These are phyloP conservation scores for Fragaria nilgerrensis DNA, from an alignment of 306 rosid species.

Conservation along the genomic window DNA sequence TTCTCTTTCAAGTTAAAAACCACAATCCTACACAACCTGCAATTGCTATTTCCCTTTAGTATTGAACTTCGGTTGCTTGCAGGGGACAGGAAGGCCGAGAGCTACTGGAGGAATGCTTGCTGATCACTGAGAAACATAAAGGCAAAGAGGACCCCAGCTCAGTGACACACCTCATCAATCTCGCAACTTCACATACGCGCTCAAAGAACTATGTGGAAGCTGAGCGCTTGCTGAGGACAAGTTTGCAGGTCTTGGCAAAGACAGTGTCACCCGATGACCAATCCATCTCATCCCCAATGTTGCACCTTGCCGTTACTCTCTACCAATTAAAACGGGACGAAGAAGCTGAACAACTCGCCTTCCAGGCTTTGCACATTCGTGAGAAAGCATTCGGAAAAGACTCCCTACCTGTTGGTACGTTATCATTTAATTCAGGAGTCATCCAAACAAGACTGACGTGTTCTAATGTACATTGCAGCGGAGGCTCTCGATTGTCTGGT, in stretches of 20 bases:
- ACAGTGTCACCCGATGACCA: slow-evolving; percentile 58
- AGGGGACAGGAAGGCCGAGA: slow-evolving; percentile 89
- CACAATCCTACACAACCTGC: background rate
- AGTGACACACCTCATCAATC: slow-evolving; percentile 68
- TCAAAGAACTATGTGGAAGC: slow-evolving; percentile 73
- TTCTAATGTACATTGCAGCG: slow-evolving; percentile 41
- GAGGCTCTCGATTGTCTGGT: slow-evolving; percentile 91
- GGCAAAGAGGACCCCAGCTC: slow-evolving; percentile 78
- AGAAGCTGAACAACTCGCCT: slow-evolving; percentile 81
- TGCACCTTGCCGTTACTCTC: slow-evolving; percentile 84
- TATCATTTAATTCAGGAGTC: background rate
- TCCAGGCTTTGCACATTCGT: slow-evolving; percentile 67
- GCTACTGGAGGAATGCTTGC: slow-evolving; percentile 72
- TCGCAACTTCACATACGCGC: slow-evolving; percentile 73
- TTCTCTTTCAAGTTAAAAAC: slow-evolving; percentile 2
- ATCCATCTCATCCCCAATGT: slow-evolving; percentile 76
- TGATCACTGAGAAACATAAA: slow-evolving; percentile 57
- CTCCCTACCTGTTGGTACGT: slow-evolving; percentile 78
- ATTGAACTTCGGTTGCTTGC: slow-evolving; percentile 15
- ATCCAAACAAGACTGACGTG: too few relatives aligned
- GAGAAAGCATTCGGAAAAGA: slow-evolving; percentile 71
- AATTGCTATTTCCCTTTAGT: background rate
- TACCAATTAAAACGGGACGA: slow-evolving; percentile 67
- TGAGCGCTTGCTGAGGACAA: slow-evolving; percentile 64
- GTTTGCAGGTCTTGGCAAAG: slow-evolving; percentile 61